A percentile compares a stretch with the other conserved stretches of the same genome.
These are phyloP conservation scores for Lactifluus echinatus DNA, from an alignment of 768 basidiomycete species.

Conservation along the genomic window DNA sequence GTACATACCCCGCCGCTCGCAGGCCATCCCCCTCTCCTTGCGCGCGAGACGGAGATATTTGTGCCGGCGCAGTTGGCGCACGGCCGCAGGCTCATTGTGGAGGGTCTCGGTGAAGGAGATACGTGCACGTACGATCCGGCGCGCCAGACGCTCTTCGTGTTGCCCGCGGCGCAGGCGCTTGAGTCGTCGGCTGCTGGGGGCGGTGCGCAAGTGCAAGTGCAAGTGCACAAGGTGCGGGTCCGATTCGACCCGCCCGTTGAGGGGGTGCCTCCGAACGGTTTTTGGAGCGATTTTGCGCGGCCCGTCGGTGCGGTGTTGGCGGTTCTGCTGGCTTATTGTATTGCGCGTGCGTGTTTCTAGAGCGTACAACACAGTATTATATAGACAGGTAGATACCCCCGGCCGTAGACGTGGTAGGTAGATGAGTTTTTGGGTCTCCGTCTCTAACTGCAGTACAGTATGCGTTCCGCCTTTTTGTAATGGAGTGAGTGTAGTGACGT, in stretches of 20 bases:
- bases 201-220: slow-evolving; percentile 25
- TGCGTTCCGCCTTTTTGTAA: no score
- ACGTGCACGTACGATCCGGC: slow-evolving; percentile 49
- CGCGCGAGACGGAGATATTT: slow-evolving; percentile 79
- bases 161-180: slow-evolving; percentile 33
- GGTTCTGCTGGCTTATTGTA: slow-evolving; percentile 25
- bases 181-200: no score
- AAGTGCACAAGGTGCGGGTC: slow-evolving; percentile 42
- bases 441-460: no score
- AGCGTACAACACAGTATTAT: no score
- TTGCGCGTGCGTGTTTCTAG: neutral
- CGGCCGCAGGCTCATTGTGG: slow-evolving; percentile 48
- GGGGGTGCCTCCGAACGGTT: slow-evolving; percentile 49
- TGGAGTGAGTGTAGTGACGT: no score
- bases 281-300: slow-evolving; percentile 52
- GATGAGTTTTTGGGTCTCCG: no score
- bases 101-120: slow-evolving; percentile 45
- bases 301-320: slow-evolving; percentile 27
- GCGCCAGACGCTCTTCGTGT: slow-evolving; percentile 69
- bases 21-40: slow-evolving; percentile 33
- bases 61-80: slow-evolving; percentile 55
- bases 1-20: slow-evolving; percentile 34
- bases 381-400: no score
- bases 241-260: slow-evolving; percentile 47
- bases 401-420: no score